Evolutionary conservation across 202 grass and related monocot species (phyloP).

Genomic region (Tripidium arundinaceum): DNA sequence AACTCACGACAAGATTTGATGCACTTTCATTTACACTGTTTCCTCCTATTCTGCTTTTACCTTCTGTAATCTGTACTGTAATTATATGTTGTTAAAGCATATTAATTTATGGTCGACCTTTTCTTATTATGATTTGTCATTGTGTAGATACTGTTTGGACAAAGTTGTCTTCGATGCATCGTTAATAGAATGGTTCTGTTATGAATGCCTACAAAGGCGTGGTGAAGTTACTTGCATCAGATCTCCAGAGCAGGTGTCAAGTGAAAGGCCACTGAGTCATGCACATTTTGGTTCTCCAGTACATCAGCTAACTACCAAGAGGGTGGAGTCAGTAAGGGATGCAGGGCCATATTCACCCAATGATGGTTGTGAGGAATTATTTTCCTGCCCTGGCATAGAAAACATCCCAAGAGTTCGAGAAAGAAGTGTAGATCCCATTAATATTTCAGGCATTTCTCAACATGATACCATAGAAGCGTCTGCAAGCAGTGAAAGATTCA

Average conservation of each 20-base stretch:
- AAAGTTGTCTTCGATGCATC: conserved; percentile 34
- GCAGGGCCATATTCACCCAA: not conserved
- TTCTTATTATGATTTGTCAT: conserved; percentile 18
- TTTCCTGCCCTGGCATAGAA: not conserved
- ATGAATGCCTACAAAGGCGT: conserved; percentile 30
- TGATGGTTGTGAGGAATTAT: not conserved
- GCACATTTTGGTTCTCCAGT: not conserved
- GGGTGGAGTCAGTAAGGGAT: conserved; percentile 1
- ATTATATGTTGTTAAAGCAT: not conserved
- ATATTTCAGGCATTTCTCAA: not conserved
- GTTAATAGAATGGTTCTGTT: conserved; percentile 25
- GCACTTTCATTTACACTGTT: too few species aligned
- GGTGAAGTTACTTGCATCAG: not conserved
- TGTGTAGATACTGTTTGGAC: conserved; percentile 45
- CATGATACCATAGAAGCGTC: not conserved
- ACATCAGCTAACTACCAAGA: conserved; percentile 19
- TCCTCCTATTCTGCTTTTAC: too few species aligned
- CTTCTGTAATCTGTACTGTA: not conserved
- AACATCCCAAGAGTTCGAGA: not conserved
- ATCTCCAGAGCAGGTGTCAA: conserved; percentile 23
- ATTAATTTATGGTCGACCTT: not conserved
- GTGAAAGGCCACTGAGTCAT: not conserved
- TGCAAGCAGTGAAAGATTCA: not conserved
- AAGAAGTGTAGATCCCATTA: not conserved
- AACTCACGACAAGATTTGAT: too few species aligned